A percentile compares a stretch with the other conserved stretches of the same genome.
phyloP scores from a whole-genome alignment of 768 basidiomycete species.

The Phlebiopsis gigantea region DNA sequence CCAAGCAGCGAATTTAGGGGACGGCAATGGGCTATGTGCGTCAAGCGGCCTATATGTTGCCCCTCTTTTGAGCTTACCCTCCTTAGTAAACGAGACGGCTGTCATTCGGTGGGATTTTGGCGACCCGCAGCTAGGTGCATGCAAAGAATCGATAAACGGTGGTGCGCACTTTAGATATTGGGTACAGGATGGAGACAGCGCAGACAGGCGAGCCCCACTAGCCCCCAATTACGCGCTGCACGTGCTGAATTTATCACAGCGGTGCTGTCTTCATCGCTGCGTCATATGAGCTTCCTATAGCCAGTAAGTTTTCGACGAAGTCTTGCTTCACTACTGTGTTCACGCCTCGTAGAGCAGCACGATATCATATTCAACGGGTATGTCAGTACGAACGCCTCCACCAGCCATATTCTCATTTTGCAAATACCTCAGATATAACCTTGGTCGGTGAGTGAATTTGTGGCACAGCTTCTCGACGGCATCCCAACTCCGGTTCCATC shows the following conservation, averaged over 20 bases:
- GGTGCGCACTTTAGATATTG: slow-evolving; percentile 90
- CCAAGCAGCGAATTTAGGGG: slow-evolving; percentile 78
- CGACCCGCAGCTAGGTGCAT: slow-evolving; percentile 76
- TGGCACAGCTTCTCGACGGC: not conserved
- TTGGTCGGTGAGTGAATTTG: slow-evolving; percentile 50
- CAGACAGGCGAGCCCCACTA: slow-evolving; percentile 45
- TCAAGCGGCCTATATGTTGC: slow-evolving; percentile 9
- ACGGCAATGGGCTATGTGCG: slow-evolving; percentile 70
- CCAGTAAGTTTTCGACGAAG: slow-evolving; percentile 34
- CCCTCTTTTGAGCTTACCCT: not conserved
- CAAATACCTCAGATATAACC: slow-evolving; percentile 52
- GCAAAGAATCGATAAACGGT: slow-evolving; percentile 79
- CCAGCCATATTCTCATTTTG: not conserved
- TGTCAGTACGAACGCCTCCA: slow-evolving; percentile 4
- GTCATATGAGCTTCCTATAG: slow-evolving; percentile 67
- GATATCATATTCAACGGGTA: slow-evolving; percentile 73
- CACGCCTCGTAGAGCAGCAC: slow-evolving; percentile 41
- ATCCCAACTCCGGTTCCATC: not conserved
- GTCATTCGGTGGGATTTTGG: slow-evolving; percentile 86
- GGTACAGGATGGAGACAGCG: slow-evolving; percentile 64
- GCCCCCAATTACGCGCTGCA: not conserved
- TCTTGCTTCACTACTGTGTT: not conserved
- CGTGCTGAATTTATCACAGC: slow-evolving; percentile 27
- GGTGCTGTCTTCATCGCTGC: slow-evolving; percentile 72
- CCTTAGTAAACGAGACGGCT: slow-evolving; percentile 70